Evolutionary conservation across 441 rosid species (phyloP).

Genomic region (Omphalea diandra): DNA sequence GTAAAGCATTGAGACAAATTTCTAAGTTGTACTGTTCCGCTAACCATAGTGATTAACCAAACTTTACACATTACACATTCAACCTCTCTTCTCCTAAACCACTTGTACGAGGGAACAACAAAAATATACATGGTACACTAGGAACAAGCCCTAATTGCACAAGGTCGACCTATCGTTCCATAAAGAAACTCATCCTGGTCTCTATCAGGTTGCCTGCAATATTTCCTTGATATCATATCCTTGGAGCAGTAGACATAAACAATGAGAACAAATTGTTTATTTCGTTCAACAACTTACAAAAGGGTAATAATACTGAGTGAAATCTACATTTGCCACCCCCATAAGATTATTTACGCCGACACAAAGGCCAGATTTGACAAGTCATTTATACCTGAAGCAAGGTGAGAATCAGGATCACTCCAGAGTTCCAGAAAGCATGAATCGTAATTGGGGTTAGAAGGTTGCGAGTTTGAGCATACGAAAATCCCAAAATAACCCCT

Average conservation of each 20-base stretch:
- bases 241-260: slow-evolving; percentile 37
- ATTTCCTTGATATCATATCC: slow-evolving; percentile 65
- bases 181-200: neutral
- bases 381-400: slow-evolving; percentile 91
- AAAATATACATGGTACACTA: neutral
- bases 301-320: too few relatives aligned
- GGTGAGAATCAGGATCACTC: slow-evolving; percentile 77
- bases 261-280: slow-evolving; percentile 22
- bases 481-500: slow-evolving; percentile 74
- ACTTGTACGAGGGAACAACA: neutral
- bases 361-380: neutral
- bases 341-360: neutral
- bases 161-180: neutral
- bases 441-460: slow-evolving; percentile 74
- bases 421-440: slow-evolving; percentile 87
- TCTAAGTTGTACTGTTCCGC: neutral
- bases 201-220: slow-evolving; percentile 44
- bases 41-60: neutral
- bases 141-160: neutral
- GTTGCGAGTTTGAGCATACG: slow-evolving; percentile 90
- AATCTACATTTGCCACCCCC: neutral
- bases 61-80: neutral
- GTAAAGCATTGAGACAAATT: too few relatives aligned
- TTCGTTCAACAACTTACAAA: too few relatives aligned
- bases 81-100: neutral